Evolutionary conservation across 225 moss, liverwort and hornwort genomes (phyloP), one percentile per base, ranked within the genome.

Genomic region (Sphagnum contortum): DNA sequence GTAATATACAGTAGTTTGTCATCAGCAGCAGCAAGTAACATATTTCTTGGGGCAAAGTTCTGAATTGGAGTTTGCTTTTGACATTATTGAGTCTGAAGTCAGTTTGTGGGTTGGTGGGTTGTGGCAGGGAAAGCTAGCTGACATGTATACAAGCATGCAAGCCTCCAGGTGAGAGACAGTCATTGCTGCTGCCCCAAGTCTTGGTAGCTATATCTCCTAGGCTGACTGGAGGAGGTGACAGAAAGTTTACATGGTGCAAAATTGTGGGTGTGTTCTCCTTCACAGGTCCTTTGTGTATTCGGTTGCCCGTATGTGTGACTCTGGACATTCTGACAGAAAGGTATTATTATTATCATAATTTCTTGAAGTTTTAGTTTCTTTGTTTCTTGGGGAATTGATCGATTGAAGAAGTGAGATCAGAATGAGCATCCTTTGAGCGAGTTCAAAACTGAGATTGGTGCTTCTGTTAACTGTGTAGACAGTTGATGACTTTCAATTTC

Each of bases 141-240:
- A 96, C 68, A 96, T 96, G 92, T 96, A 92, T 55, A 92, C 96
- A 56, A 84, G 74, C 66, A 79, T 92, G 80, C 96, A 96, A 76
- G 90, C 96, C 60, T 96, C 96, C 44, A 96, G 96, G 96, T 92
- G 77, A 64, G 71, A 46, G 58, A 29, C 11, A 11, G 49, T 10
- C 5, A 6, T 44, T 48, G 6, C 3, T 64, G 14, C 8, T 9
- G 10, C 44, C n/a, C n/a, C 65, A 47, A 62, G n/a, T 2, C 4
- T 6, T 47, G 47, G 5, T 11, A 3, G 45, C 62, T 5, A 46
- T 46, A 6, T 62, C 5, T n/a, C 2, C 5, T 29, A 29, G 29
- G 29, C 29, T 29, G 29, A 29, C 29, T 29, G 29, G 29, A 29
- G 29, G 29, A 29, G 29, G 29, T 58, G 58, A 58, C 10, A 13